Percentiles rank a stretch among this genome's conserved stretches.
phyloP scores from a whole-genome alignment of 805 yeast genomes.

The Saccharomycopsis olivae region DNA sequence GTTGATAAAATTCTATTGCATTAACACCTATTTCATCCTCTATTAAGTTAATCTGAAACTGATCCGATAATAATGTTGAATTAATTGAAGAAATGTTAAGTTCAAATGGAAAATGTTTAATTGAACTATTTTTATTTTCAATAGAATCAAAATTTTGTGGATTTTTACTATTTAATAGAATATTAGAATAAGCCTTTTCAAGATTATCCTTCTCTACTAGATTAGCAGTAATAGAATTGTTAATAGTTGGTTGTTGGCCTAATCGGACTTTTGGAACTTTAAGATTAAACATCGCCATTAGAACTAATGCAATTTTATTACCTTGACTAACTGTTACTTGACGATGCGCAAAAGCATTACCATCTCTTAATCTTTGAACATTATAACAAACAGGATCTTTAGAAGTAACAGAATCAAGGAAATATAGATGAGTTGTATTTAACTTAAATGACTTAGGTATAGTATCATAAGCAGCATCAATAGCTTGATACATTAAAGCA shows the following conservation, averaged over 20 bases:
- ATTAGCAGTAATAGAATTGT: neutral
- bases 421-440: constrained; percentile 3
- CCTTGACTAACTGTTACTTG: constrained; percentile 4
- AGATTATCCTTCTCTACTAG: neutral
- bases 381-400: neutral
- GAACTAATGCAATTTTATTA: neutral
- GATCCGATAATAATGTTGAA: too few relatives aligned
- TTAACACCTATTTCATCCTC: neutral
- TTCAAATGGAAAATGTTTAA: too few relatives aligned
- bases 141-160: neutral
- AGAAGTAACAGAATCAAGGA: neutral
- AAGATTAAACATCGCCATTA: neutral
- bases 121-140: neutral
- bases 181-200: neutral
- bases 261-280: neutral
- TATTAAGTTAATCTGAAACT: too few relatives aligned
- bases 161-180: neutral
- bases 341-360: constrained; percentile 5
- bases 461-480: constrained; percentile 1
- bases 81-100: too few relatives aligned
- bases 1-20: neutral
- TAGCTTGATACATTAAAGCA: constrained; percentile 1
- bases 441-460: neutral
- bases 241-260: neutral
- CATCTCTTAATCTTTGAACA: constrained; percentile 1